phyloP scores from a whole-genome alignment of 805 yeast species.

The Candida tallmaniae region DNA sequence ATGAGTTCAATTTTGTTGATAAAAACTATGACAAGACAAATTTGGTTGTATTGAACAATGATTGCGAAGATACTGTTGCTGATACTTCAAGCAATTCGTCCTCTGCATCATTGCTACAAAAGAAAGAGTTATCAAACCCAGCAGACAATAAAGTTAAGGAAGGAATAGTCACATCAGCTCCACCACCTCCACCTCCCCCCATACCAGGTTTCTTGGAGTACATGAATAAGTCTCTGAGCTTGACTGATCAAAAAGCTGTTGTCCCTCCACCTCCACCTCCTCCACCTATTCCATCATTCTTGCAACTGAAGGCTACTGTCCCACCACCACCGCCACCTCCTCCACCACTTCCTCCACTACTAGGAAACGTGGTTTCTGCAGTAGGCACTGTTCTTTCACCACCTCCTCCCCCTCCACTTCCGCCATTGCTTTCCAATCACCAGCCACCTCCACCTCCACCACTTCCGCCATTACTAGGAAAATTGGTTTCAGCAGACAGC shows the following conservation, averaged over 20 bases:
- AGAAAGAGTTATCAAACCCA: not conserved
- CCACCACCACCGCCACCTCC: constrained; percentile 23
- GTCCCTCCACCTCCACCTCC: constrained; percentile 14
- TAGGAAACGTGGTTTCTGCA: constrained; percentile 10
- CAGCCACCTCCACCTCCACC: constrained; percentile 25
- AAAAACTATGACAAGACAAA: too few relatives aligned
- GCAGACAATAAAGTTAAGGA: too few relatives aligned
- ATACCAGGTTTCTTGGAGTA: too few relatives aligned
- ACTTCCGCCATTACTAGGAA: constrained; percentile 14
- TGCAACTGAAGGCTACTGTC: not conserved
- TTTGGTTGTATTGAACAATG: too few relatives aligned
- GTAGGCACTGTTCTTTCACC: not conserved
- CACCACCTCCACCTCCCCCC: constrained; percentile 18
- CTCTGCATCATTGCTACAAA: too few relatives aligned
- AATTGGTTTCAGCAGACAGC: constrained; percentile 5
- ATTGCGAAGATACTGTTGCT: too few relatives aligned
- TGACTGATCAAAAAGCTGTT: not conserved
- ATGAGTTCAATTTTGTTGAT: not conserved
- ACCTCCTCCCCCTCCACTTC: constrained; percentile 14
- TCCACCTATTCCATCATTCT: constrained; percentile 12
- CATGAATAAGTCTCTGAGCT: too few relatives aligned
- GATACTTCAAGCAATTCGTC: too few relatives aligned
- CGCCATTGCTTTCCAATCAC: constrained; percentile 13
- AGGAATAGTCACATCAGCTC: not conserved
- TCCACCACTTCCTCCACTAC: constrained; percentile 17